Base-by-base conservation (phyloP, 345 rosid species). In the Salix dunnii region DNA sequence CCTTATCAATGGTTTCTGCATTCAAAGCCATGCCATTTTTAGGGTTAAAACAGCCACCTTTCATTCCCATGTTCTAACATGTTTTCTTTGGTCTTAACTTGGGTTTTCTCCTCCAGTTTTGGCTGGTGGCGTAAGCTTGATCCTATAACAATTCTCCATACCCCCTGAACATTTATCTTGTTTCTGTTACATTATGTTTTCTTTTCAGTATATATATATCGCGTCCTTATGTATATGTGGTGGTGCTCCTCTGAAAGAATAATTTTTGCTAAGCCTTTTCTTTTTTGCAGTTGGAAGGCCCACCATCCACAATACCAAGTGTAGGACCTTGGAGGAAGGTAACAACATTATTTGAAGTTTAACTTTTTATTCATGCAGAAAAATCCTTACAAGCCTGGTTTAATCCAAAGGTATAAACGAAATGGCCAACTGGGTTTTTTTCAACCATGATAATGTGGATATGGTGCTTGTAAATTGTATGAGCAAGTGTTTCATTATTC, bases 261-360 rank as follows among this genome's bases (percentile, higher is more conserved):
- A 58, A 31, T 23, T 60, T 13, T 36, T 75, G 66, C 67, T 63
- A 68, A 55, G 61, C 28, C 42, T 80, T 73, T 74, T 27, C 60
- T 53, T 68, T 86, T 67, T 77, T 67, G 79, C 80, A 90, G 93
- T 84, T 89, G 68, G 92, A 90, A 71, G 91, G 85, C 65, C 79
- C 88, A 5, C 82, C 88, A 77, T 93, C 94, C 0, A 58, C 90
- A 63, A 78, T 86, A 67, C 96, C 94, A 67, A 85, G 88, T 70
- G 94, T 93, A 78, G 99, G 99, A 78, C 99, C 96, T 43, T 93
- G 99, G 99, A 87, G 99, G 83, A 91, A 96, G 96, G 99, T 91
- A 83, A 84, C 25, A 43, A 77, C 74, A 20, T 30, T 51, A 27
- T 28, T 20, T 42, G 71, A 31, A 40, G 48, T 23, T 71, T 35